Base-by-base conservation (phyloP, 139 green algal genomes). In the Chlamydomonas asymmetrica region DNA sequence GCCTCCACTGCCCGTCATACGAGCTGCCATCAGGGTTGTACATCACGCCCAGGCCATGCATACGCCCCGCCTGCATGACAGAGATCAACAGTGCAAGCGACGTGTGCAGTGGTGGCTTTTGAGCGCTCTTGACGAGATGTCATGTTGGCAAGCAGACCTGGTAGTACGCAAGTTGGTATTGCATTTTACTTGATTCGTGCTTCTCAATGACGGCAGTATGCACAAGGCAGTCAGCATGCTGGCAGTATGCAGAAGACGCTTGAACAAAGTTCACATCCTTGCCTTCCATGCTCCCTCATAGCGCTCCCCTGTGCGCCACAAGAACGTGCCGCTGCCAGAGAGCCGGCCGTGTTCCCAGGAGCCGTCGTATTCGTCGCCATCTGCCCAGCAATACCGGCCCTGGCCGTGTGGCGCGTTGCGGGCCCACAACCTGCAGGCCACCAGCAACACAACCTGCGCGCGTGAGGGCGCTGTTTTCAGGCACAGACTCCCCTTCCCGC, bases 241-340 rank as follows among this genome's bases (percentile, higher is more conserved):
- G 45, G 0, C 0, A 25, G 45, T 25, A 52, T 1, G 1, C 57
- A 64, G 16, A 1, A 37, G n/a, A 27, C 40, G 9, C 4, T 4
- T 39, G 10, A 13, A 64, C 8, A 32, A 64, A 8, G 13, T 39
- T 0, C 39, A 1, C 9, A 0, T 8, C 34, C 81, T 2, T 67
- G 81, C 91, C 89, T 82, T 87, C 89, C 91, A 98, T 59, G 95
- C 87, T 4, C 94, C 94, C 63, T 97, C 94, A 67, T 97, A 97
- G 22, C 91, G 74, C 66, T 98, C 93, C 0, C 84, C 92, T 63
- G 71, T 90, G n/a, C 67, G 74, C 93, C 93, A 98, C n/a, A 89
- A 86, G 65, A 97, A 96, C 8, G 91, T 97, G 63, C 94, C 94
- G n/a, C n/a, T n/a, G n/a, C n/a, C n/a, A n/a, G n/a, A n/a, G n/a